Evolutionary conservation across 495 filamentous ascomycete genomes (phyloP), one percentile per base, ranked within the genome.

Genomic region (Xylaria curta): DNA sequence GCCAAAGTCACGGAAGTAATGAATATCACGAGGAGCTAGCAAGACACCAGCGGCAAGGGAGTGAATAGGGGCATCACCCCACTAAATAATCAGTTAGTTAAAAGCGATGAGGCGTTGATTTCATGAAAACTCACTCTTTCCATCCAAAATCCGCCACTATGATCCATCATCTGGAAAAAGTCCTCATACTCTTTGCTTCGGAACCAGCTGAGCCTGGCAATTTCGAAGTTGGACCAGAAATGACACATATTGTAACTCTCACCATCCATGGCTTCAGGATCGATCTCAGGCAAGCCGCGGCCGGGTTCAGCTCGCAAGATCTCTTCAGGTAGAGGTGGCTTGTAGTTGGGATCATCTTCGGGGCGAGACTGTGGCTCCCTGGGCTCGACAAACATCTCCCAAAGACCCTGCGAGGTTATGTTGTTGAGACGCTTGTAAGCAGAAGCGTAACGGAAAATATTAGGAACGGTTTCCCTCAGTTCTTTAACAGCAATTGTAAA

Each of bases 171-270:
- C 76, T 98, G 87, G 85, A 99, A 99, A 84, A 99, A 98, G 60
- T 98, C 96, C 79, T 97, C 93, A 80, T 99, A 99, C 75, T 91
- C 91, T 81, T 97, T 94, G 84, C 94, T 97, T 74, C 96, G 89
- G 88, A 98, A 98, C 87, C 93, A 99, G 84, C 93, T 91, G 66
- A 99, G 86, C 66, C 91, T 89, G 24, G 96, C 96, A 82, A 99
- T 99, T 83, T 99, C 96, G 70, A 99, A 99, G 80, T 99, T 99
- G 85, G 94, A 97, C 96, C 96, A 99, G 87, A 98, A 99, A 86
- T 99, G 96, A 82, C 96, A 99, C 96, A 99, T 99, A 85, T 99
- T 99, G 85, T 99, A 99, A 73, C 88, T 92, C 78, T 99, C 96
- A 70, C 93, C 93, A 78, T 98, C 97, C 96, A 99, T 99, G 21